Evolutionary conservation across 2,329 filamentous ascomycete species (phyloP).

Genomic region (Scedosporium boydii): DNA sequence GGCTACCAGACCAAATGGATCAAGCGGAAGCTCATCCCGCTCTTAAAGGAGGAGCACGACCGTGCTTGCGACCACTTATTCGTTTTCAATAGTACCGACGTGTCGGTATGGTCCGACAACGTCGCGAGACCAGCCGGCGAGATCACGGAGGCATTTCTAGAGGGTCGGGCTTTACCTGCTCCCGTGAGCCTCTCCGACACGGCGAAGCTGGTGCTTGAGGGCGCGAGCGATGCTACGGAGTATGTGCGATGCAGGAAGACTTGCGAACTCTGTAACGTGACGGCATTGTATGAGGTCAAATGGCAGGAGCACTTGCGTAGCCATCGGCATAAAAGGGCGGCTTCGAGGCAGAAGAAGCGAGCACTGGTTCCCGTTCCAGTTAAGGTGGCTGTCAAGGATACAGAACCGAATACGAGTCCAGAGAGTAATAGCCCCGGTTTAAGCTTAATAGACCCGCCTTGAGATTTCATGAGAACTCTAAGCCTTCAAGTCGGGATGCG

Average conservation of each 20-base stretch:
- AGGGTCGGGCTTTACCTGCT: constrained; percentile 39
- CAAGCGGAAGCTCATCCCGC: constrained; percentile 66
- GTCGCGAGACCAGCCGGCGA: constrained; percentile 57
- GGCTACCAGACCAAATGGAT: constrained; percentile 83
- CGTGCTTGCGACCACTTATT: constrained; percentile 53
- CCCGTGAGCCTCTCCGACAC: constrained; percentile 38
- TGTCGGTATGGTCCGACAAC: constrained; percentile 47
- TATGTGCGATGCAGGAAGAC: constrained; percentile 46
- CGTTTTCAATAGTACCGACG: constrained; percentile 70
- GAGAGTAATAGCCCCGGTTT: background rate
- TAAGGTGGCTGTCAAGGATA: constrained; percentile 8
- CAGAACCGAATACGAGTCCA: constrained; percentile 3
- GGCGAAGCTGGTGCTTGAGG: constrained; percentile 46
- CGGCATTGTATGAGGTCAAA: constrained; percentile 44
- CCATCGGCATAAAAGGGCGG: constrained; percentile 21
- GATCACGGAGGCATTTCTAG: constrained; percentile 56
- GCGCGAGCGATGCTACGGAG: constrained; percentile 34
- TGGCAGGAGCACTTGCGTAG: constrained; percentile 30
- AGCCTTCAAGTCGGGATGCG: background rate
- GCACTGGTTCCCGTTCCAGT: constrained; percentile 22
- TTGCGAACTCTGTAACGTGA: constrained; percentile 66
- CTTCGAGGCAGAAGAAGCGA: constrained; percentile 25
- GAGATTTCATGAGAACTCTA: background rate
- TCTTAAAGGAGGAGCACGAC: constrained; percentile 46
- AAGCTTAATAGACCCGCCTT: constrained; percentile 1